These are phyloP conservation scores for Hymenoscyphus albidus DNA, from an alignment of 2,329 filamentous ascomycete genomes.

Conservation along the genomic window DNA sequence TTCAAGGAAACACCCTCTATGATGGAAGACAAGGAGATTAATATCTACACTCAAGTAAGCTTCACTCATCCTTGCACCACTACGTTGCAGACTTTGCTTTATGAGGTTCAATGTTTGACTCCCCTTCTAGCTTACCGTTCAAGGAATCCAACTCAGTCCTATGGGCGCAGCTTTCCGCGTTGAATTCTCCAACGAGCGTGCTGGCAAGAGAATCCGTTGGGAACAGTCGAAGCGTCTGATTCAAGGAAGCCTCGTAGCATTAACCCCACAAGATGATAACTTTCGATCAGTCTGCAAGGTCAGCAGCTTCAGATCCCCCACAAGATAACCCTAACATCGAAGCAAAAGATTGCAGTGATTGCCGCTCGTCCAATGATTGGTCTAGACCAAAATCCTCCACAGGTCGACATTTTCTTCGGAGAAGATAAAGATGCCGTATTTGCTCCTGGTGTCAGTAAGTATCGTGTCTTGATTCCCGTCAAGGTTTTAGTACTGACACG, in stretches of 20 bases:
- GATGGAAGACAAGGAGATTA: slow-evolving; percentile 54
- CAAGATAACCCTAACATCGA: too few species aligned
- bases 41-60: slow-evolving; percentile 67
- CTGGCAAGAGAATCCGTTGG: slow-evolving; percentile 65
- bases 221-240: slow-evolving; percentile 49
- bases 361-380: slow-evolving; percentile 63
- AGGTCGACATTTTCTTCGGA: slow-evolving; percentile 73
- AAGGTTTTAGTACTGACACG: background rate
- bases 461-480: background rate
- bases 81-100: background rate
- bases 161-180: slow-evolving; percentile 64
- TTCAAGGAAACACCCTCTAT: slow-evolving; percentile 51
- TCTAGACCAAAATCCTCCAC: slow-evolving; percentile 62
- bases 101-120: background rate
- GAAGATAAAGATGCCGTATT: slow-evolving; percentile 56
- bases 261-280: slow-evolving; percentile 52
- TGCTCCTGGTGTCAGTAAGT: slow-evolving; percentile 63
- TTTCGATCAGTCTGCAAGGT: slow-evolving; percentile 61
- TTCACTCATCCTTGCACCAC: background rate
- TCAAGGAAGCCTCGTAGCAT: slow-evolving; percentile 50
- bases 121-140: slow-evolving; percentile 56
- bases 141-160: slow-evolving; percentile 59
- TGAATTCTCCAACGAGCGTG: slow-evolving; percentile 64
- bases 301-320: too few species aligned
- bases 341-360: slow-evolving; percentile 56